Evolutionary conservation across 2,329 filamentous ascomycete genomes (phyloP).

Genomic region (Balansia obtecta): DNA sequence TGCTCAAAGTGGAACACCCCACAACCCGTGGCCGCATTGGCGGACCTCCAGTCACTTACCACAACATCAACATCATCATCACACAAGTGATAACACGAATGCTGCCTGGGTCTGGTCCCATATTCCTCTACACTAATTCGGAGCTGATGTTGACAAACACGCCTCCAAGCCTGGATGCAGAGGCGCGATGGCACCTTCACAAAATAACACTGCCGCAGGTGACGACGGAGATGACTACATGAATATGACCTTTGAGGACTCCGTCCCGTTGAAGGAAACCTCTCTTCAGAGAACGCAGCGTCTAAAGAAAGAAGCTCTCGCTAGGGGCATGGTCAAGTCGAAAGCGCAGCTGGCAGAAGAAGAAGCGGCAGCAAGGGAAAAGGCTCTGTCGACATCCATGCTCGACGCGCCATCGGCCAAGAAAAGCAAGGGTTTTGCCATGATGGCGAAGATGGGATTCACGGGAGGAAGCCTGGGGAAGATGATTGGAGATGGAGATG

Average conservation of each 20-base stretch:
- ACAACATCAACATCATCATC: too few relatives aligned
- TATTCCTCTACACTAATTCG: neutral
- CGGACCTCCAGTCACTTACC: too few relatives aligned
- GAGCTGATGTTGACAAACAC: neutral
- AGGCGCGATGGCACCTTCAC: neutral
- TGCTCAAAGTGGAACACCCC: neutral
- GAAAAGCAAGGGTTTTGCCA: slow-evolving; percentile 76
- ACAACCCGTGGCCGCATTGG: neutral
- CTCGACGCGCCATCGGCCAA: slow-evolving; percentile 43
- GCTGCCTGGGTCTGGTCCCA: neutral
- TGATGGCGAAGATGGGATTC: slow-evolving; percentile 97
- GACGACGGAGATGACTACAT: slow-evolving; percentile 78
- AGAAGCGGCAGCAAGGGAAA: slow-evolving; percentile 59
- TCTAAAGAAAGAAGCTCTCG: slow-evolving; percentile 51
- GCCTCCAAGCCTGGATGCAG: neutral
- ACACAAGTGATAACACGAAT: too few relatives aligned
- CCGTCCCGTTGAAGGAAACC: slow-evolving; percentile 39
- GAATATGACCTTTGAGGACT: slow-evolving; percentile 79
- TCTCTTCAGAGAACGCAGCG: slow-evolving; percentile 42
- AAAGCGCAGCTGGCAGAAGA: slow-evolving; percentile 74
- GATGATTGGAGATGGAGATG: slow-evolving; percentile 33
- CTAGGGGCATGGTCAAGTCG: slow-evolving; percentile 56
- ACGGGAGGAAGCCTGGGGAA: slow-evolving; percentile 62
- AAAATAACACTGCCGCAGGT: slow-evolving; percentile 7
- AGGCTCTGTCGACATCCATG: slow-evolving; percentile 61